phyloP scores from a whole-genome alignment of 2,329 filamentous ascomycete species.

The Neofusicoccum sp. region DNA sequence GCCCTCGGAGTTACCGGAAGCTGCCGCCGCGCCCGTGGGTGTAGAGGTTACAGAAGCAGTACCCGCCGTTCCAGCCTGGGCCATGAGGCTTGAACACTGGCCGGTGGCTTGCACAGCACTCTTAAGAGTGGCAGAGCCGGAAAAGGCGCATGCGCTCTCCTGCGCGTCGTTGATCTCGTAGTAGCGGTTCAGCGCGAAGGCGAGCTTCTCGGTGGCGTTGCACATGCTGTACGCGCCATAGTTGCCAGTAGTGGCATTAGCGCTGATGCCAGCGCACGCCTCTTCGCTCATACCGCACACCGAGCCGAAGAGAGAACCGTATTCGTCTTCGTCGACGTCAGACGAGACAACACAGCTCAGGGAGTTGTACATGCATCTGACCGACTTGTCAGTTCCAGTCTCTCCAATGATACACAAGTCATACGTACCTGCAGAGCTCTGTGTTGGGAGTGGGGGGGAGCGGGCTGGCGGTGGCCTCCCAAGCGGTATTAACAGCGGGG shows the following conservation, averaged over 20 bases:
- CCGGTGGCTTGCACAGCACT: slow-evolving; percentile 49
- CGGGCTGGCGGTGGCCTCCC: slow-evolving; percentile 66
- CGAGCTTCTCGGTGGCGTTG: slow-evolving; percentile 68
- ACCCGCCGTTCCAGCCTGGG: slow-evolving; percentile 64
- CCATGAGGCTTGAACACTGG: slow-evolving; percentile 62
- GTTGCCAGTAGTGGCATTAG: slow-evolving; percentile 66
- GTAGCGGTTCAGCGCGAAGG: slow-evolving; percentile 74
- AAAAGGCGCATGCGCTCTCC: slow-evolving; percentile 69
- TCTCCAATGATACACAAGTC: not conserved
- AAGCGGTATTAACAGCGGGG: slow-evolving; percentile 67
- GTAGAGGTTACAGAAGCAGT: slow-evolving; percentile 56
- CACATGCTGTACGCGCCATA: slow-evolving; percentile 84
- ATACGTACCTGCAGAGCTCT: slow-evolving; percentile 64
- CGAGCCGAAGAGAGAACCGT: slow-evolving; percentile 70
- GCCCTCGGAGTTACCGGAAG: slow-evolving; percentile 24
- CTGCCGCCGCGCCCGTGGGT: slow-evolving; percentile 41
- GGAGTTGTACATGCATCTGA: slow-evolving; percentile 73
- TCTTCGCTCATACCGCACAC: slow-evolving; percentile 64
- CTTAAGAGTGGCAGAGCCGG: slow-evolving; percentile 64
- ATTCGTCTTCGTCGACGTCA: slow-evolving; percentile 59
- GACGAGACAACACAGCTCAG: slow-evolving; percentile 70
- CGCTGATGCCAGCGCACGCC: slow-evolving; percentile 69
- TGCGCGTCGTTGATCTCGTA: slow-evolving; percentile 61
- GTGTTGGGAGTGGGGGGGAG: slow-evolving; percentile 84
- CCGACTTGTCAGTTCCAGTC: not conserved